Conservation (phyloP, 2,329 filamentous ascomycete species). For the Alternaria solani region DNA sequence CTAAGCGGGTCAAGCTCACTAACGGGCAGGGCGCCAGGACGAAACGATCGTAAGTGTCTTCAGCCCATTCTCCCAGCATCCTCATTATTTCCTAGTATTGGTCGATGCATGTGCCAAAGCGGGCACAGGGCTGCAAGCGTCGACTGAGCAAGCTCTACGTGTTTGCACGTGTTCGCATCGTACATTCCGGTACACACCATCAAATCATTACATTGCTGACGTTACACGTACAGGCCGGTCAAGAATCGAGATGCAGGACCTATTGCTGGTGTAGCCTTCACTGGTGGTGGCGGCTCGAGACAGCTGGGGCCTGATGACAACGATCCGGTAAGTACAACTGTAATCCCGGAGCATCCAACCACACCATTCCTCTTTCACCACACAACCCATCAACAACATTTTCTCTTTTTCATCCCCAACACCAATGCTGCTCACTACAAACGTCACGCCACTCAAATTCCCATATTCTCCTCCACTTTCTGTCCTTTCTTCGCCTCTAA, state of each 20-base stretch:
- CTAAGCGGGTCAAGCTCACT: conserved; percentile 47
- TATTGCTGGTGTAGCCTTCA: conserved; percentile 70
- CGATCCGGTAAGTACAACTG: conserved; percentile 60
- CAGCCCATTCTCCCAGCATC: conserved; percentile 15
- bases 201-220: conserved; percentile 43
- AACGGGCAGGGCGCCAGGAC: conserved; percentile 48
- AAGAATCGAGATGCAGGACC: conserved; percentile 74
- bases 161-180: conserved; percentile 41
- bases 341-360: conserved; percentile 55
- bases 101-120: conserved; percentile 36
- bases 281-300: conserved; percentile 67
- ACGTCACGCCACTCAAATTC: conserved; percentile 39
- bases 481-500: conserved; percentile 51
- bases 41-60: conserved; percentile 50
- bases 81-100: conserved; percentile 23
- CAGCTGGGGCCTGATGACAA: conserved; percentile 67
- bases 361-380: conserved; percentile 51
- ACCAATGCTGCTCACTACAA: conserved; percentile 45
- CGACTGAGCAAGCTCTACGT: conserved; percentile 47
- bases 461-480: conserved; percentile 49
- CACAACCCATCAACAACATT: conserved; percentile 44
- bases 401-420: conserved; percentile 37
- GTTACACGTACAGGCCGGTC: conserved; percentile 66
- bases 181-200: conserved; percentile 24
- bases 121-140: conserved; percentile 35